A percentile compares a stretch with the other conserved stretches of the same genome.
Conservation (phyloP, 257 asterid species). For the Solanum arcanum region DNA sequence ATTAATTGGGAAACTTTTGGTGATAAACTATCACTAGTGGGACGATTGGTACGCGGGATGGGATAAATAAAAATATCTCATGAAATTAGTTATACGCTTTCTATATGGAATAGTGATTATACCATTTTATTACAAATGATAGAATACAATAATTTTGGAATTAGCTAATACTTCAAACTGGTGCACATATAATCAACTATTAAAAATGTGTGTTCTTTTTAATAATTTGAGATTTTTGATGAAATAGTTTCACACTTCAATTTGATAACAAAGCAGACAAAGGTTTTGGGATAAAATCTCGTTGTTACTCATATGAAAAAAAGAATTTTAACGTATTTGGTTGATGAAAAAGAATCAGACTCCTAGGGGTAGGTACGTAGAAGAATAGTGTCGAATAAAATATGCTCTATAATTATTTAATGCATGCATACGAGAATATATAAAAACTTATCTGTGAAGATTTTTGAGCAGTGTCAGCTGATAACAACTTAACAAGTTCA, state of each 20-base stretch:
- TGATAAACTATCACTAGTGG: not conserved
- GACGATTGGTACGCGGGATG: not conserved
- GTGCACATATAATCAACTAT: not conserved
- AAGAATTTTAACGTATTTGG: too few species aligned
- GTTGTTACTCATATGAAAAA: not conserved
- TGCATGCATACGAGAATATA: not conserved
- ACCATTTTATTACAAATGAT: not conserved
- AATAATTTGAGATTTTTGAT: too few species aligned
- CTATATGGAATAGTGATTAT: not conserved
- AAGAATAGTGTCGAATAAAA: not conserved
- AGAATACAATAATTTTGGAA: not conserved
- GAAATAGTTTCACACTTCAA: not conserved
- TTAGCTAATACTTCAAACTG: not conserved
- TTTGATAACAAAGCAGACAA: not conserved
- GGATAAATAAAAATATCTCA: not conserved
- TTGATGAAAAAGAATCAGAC: too few species aligned
- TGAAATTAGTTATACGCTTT: not conserved
- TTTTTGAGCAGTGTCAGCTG: not conserved
- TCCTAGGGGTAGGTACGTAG: not conserved
- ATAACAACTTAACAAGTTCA: not conserved
- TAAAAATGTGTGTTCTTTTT: too few species aligned
- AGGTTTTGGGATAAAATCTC: not conserved
- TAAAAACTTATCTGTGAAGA: not conserved
- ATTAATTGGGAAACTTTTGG: slow-evolving; percentile 6
- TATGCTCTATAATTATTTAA: not conserved